Conservation (phyloP, 371 early-diverging fungal species). For the Mucor velutinosus region DNA sequence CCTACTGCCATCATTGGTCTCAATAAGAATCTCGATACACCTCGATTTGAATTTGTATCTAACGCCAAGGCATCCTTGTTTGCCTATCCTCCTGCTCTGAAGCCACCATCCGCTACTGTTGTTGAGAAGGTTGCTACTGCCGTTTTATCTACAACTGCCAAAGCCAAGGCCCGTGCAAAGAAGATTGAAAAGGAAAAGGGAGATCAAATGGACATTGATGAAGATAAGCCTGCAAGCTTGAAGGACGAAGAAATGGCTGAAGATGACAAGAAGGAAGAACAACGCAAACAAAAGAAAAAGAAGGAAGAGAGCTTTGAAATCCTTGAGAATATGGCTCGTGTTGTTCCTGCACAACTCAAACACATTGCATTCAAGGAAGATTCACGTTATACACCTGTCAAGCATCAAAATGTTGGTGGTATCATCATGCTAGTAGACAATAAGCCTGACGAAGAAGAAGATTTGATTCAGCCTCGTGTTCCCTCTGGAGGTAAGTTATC, state of each 20-base stretch:
- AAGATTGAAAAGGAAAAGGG: slow-evolving; percentile 77
- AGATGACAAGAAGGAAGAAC: slow-evolving; percentile 40
- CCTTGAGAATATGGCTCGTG: slow-evolving; percentile 86
- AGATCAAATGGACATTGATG: slow-evolving; percentile 54
- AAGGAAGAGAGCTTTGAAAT: slow-evolving; percentile 74
- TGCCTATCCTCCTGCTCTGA: slow-evolving; percentile 88
- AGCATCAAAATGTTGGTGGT: slow-evolving; percentile 76
- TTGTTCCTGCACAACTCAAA: slow-evolving; percentile 87
- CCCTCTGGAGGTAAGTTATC: slow-evolving; percentile 50
- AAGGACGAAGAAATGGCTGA: slow-evolving; percentile 51
- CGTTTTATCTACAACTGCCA: slow-evolving; percentile 94
- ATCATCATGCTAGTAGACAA: slow-evolving; percentile 77
- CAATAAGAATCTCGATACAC: slow-evolving; percentile 85
- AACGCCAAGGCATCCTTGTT: slow-evolving; percentile 88
- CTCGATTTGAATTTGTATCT: slow-evolving; percentile 85
- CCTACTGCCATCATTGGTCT: slow-evolving; percentile 96
- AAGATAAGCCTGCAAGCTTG: slow-evolving; percentile 45
- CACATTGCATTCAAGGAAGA: slow-evolving; percentile 83
- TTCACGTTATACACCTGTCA: slow-evolving; percentile 87
- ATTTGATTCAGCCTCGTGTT: slow-evolving; percentile 59
- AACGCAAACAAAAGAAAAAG: slow-evolving; percentile 56
- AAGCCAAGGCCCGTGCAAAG: slow-evolving; percentile 88
- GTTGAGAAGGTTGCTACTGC: slow-evolving; percentile 84
- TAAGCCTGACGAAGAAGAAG: slow-evolving; percentile 62
- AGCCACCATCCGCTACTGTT: slow-evolving; percentile 66